Evolutionary conservation across 805 yeast genomes (phyloP), one percentile per base, ranked within the genome.

Genomic region (Wickerhamiella slavikovae): DNA sequence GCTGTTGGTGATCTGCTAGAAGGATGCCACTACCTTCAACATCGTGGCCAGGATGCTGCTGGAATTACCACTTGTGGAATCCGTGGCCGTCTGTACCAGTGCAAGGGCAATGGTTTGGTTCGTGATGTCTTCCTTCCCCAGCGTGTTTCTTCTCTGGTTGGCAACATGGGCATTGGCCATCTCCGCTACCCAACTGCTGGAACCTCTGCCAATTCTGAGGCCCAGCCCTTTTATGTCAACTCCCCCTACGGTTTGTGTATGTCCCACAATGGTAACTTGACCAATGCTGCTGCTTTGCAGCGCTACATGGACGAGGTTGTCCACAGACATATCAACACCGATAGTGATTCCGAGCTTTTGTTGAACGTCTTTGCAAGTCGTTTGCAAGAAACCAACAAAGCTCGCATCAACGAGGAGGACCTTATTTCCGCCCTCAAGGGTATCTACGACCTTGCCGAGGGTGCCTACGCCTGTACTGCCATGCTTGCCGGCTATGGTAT

Each of bases 11-110:
- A 83, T 47, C 61, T 89, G 26, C 71, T 80, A 33, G 98, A 89
- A 50, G 94, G 93, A 5, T 74, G 85, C 38, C 68, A 82, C 57
- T 85, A 75, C 51, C 60, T 89, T 37, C 98, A 89, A 51, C 98
- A 89, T 49, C 68, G 98, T 48, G 98, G 98, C 27, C 98, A 89
- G 58, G 98, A 89, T 52, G 98, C 98, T 8, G 94, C 95, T n/a
- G 98, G 98, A 38, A 85, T 89, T 32, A 89, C 80, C 15, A 89
- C 98, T 5, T 80, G 94, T 51, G 96, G 94, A 31, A 61, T 75
- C 26, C 71, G 85, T 37, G 98, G 96, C 39, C 66, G 98, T 35
- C 66, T 89, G 35, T 83, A 79, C 57, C 96, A 85, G 57, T 89
- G 98, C 54, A 89, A 89, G 58, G 98, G 98, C 44, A 85, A 82